Evolutionary conservation across 345 rosid species (phyloP).

Genomic region (Odontarrhena argentea): DNA sequence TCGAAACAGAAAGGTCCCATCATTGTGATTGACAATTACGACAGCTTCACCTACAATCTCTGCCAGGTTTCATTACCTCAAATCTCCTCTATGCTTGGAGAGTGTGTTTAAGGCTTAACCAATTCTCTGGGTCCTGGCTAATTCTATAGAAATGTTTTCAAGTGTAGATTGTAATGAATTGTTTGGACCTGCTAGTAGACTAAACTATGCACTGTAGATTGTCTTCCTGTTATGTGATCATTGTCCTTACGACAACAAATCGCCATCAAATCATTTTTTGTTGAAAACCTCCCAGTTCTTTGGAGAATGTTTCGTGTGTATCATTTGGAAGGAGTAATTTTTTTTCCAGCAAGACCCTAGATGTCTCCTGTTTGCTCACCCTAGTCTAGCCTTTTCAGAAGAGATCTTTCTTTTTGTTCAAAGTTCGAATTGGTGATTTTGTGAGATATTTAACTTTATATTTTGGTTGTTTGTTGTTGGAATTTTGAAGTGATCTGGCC

Average conservation of each 20-base stretch:
- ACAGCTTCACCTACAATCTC: slow-evolving; percentile 94
- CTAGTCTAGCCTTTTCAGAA: background rate
- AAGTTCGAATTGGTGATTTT: background rate
- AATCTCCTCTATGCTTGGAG: no score
- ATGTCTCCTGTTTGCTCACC: background rate
- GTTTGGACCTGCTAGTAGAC: background rate
- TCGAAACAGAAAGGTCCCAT: slow-evolving; percentile 53
- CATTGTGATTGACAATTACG: slow-evolving; percentile 88
- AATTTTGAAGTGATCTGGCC: no score
- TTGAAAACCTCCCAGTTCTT: background rate
- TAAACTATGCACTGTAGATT: slow-evolving; percentile 5
- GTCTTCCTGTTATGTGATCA: slow-evolving; percentile 9
- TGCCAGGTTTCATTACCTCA: slow-evolving; percentile 64
- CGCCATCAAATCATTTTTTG: background rate
- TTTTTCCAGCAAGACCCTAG: slow-evolving; percentile 1
- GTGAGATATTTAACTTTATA: background rate
- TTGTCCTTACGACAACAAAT: background rate
- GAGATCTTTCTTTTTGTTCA: background rate
- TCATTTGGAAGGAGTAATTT: background rate
- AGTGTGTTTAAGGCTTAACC: background rate
- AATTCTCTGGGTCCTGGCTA: background rate
- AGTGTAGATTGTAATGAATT: background rate
- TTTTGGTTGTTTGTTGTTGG: background rate
- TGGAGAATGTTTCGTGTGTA: slow-evolving; percentile 17
- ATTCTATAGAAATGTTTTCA: background rate